Evolutionary conservation across 176 grass and related monocot species (phyloP).

Genomic region (Phoenix dactylifera): DNA sequence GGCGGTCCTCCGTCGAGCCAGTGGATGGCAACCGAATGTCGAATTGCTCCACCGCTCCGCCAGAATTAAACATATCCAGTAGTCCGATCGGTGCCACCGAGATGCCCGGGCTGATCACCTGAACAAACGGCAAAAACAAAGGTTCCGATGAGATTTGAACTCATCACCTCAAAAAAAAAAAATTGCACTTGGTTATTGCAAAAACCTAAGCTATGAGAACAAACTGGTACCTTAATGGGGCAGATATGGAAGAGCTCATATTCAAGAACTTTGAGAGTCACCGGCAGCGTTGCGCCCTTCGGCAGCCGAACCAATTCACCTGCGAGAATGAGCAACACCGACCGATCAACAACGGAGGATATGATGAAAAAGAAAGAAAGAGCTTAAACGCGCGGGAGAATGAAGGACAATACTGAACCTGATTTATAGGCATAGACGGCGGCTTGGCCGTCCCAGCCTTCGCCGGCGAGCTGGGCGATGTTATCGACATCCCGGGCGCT

Average conservation of each 20-base stretch:
- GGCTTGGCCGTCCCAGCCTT: conserved; percentile 35
- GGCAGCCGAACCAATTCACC: conserved; percentile 57
- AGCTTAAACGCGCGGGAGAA: background rate
- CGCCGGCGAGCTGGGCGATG: conserved; percentile 21
- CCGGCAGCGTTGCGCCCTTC: conserved; percentile 34
- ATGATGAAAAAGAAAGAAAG: too few relatives aligned
- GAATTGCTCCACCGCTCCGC: conserved; percentile 64
- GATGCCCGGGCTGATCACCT: conserved; percentile 12
- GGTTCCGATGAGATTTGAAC: background rate
- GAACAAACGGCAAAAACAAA: background rate
- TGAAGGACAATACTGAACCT: conserved; percentile 12
- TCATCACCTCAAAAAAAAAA: background rate
- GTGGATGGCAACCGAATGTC: background rate
- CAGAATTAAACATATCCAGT: conserved; percentile 79
- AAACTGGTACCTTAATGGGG: conserved; percentile 28
- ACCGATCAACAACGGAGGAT: background rate
- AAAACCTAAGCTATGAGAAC: too few relatives aligned
- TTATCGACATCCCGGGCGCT: conserved; percentile 39
- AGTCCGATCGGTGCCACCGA: conserved; percentile 51
- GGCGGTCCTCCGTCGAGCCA: background rate
- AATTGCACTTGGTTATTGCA: too few relatives aligned
- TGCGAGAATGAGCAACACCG: background rate
- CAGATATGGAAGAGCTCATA: conserved; percentile 77
- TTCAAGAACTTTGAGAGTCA: conserved; percentile 61
- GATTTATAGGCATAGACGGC: conserved; percentile 42